Conservation (phyloP, 23 red algal genomes). For the Agarophyton chilense region DNA sequence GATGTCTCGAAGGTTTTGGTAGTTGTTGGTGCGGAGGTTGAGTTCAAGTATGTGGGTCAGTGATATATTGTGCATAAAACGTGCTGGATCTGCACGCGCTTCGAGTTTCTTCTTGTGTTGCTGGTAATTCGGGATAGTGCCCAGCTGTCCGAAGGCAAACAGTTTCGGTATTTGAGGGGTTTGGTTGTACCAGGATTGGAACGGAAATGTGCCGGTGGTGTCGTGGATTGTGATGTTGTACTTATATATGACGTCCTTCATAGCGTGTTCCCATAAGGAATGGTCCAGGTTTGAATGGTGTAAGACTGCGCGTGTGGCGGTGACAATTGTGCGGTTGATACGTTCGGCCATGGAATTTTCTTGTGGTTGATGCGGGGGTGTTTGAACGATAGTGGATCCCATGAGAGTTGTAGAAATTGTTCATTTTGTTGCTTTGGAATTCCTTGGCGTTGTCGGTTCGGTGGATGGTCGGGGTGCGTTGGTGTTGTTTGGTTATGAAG, state of each 20-base stretch:
- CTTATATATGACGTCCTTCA: constrained; percentile 8
- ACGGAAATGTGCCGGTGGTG: neutral
- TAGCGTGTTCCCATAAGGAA: constrained; percentile 15
- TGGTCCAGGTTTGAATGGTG: neutral
- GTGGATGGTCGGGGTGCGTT: neutral
- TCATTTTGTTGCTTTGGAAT: neutral
- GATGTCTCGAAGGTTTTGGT: neutral
- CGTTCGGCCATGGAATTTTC: constrained; percentile 7
- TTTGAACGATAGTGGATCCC: neutral
- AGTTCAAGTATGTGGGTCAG: neutral
- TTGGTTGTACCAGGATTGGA: constrained; percentile 8
- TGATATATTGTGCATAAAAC: too few relatives aligned
- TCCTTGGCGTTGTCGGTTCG: constrained; percentile 7
- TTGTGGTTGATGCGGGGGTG: neutral
- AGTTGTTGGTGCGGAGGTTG: neutral
- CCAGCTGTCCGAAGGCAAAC: neutral
- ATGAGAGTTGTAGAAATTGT: neutral
- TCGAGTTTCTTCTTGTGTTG: too few relatives aligned
- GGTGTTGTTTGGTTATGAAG: neutral
- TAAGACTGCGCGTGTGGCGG: too few relatives aligned
- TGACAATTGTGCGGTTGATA: neutral
- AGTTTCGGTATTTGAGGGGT: neutral
- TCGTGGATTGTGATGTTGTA: neutral
- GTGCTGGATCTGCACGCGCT: too few relatives aligned
- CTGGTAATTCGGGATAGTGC: neutral